phyloP scores from a whole-genome alignment of 805 yeast genomes.

The Candida xiaguanensis region DNA sequence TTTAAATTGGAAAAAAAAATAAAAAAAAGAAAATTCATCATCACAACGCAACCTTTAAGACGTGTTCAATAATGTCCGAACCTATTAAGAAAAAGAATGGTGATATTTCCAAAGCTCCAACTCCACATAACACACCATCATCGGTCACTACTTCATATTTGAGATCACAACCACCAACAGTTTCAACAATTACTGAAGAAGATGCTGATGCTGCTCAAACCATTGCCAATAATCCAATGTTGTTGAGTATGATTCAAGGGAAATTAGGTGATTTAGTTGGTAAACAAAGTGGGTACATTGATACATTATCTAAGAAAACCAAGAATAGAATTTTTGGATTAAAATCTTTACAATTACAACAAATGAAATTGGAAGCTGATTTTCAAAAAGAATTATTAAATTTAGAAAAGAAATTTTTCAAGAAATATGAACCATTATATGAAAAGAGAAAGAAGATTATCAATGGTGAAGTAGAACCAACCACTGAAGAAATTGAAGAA shows the following conservation, averaged over 20 bases:
- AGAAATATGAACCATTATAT: conserved; percentile 72
- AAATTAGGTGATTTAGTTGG: conserved; percentile 84
- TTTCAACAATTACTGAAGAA: conserved; percentile 63
- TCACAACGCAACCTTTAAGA: background rate
- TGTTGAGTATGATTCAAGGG: conserved; percentile 85
- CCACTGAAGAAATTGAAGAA: conserved; percentile 67
- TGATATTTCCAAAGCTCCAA: conserved; percentile 88
- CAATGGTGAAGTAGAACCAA: conserved; percentile 72
- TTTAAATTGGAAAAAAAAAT: background rate
- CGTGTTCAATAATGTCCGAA: conserved; percentile 58
- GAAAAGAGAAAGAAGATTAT: conserved; percentile 69
- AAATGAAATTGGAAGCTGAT: conserved; percentile 81
- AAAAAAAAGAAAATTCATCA: conserved; percentile 1
- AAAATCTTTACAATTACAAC: conserved; percentile 75
- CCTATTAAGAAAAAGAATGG: conserved; percentile 73
- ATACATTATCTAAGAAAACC: conserved; percentile 65
- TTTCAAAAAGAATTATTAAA: conserved; percentile 86
- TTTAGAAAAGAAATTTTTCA: conserved; percentile 76
- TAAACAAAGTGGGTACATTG: conserved; percentile 80
- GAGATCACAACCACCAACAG: conserved; percentile 55
- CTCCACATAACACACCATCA: conserved; percentile 98
- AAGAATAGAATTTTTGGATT: conserved; percentile 77
- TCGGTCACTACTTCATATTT: conserved; percentile 73
- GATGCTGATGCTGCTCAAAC: conserved; percentile 46
- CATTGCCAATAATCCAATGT: conserved; percentile 74